phyloP scores from a whole-genome alignment of 2,329 filamentous ascomycete species.

The Pseudocercospora pini-densiflorae region DNA sequence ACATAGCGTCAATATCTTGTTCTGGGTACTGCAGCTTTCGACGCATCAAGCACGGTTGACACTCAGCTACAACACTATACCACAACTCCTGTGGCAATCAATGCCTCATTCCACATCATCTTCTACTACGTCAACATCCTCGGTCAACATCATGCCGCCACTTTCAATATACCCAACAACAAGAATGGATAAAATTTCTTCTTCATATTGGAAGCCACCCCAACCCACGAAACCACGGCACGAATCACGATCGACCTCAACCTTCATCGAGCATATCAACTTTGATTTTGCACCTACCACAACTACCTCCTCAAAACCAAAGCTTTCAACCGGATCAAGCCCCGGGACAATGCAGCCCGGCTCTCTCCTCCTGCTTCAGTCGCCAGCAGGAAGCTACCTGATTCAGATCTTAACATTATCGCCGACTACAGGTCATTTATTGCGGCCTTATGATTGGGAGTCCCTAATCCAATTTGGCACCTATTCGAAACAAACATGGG shows the following conservation, averaged over 20 bases:
- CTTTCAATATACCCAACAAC: background rate
- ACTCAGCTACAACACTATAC: background rate
- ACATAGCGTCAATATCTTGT: background rate
- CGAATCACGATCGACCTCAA: background rate
- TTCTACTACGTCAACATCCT: no score
- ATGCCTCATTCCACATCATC: background rate
- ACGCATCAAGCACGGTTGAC: background rate
- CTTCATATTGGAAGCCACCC: background rate
- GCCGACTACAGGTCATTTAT: background rate
- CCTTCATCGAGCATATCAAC: background rate
- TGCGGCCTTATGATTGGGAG: background rate
- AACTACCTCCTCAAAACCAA: background rate
- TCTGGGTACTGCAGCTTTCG: background rate
- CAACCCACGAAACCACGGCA: background rate
- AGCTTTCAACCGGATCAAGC: background rate
- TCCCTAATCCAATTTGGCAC: background rate
- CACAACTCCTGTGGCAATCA: background rate
- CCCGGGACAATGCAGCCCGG: background rate
- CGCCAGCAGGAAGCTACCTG: background rate
- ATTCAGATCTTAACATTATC: background rate
- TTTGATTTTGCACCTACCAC: background rate
- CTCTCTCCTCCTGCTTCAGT: background rate
- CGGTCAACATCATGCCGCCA: background rate
- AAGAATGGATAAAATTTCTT: background rate
- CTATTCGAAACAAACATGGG: background rate